A percentile compares a stretch with the other conserved stretches of the same genome.
These are phyloP conservation scores for Histomonas meleagridis DNA, from an alignment of 208 protist genomes.

Conservation along the genomic window DNA sequence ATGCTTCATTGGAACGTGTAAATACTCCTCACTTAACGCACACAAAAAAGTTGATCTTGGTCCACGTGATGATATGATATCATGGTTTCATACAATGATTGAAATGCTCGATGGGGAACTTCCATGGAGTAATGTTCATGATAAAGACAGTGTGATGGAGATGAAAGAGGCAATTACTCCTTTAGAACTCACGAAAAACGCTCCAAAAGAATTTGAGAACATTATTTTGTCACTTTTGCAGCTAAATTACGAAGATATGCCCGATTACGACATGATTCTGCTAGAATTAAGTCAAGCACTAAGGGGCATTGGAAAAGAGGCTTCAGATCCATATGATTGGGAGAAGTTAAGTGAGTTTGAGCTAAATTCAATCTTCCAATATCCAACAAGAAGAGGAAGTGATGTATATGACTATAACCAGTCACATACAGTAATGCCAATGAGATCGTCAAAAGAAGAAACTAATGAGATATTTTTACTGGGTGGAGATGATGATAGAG, in stretches of 20 bases:
- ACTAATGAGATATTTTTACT: too few relatives aligned
- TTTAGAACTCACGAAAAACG: too few relatives aligned
- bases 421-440: too few relatives aligned
- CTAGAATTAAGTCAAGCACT: not conserved
- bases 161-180: not conserved
- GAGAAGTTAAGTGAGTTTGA: too few relatives aligned
- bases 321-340: too few relatives aligned
- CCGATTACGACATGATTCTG: not conserved
- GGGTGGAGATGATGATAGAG: too few relatives aligned
- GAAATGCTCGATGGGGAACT: not conserved
- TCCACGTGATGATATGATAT: not conserved
- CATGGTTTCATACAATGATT: slow-evolving; percentile 14
- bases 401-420: too few relatives aligned
- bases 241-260: not conserved
- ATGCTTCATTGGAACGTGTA: not conserved
- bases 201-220: too few relatives aligned
- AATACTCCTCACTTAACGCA: not conserved
- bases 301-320: not conserved
- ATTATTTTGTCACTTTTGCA: too few relatives aligned
- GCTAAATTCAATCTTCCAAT: too few relatives aligned
- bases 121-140: not conserved
- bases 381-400: too few relatives aligned
- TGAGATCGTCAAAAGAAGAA: too few relatives aligned
- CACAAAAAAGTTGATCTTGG: not conserved
- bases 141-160: not conserved